Conservation (phyloP, 2,329 filamentous ascomycete species). For the Chaetothyriales sp. region DNA sequence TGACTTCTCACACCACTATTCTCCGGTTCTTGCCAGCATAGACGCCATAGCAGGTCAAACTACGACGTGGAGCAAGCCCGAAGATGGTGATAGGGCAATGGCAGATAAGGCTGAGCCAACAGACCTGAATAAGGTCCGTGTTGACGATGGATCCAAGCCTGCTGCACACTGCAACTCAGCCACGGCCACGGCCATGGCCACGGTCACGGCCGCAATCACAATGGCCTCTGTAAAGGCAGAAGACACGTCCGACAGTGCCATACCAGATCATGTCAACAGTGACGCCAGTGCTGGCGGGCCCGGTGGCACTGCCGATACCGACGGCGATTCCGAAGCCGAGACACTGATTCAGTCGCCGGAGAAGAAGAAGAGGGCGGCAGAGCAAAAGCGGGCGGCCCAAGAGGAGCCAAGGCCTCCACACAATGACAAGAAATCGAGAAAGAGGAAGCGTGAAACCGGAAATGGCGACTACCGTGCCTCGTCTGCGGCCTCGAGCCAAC, state of each 20-base stretch:
- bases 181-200: slow-evolving; percentile 1
- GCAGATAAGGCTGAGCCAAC: slow-evolving; percentile 5
- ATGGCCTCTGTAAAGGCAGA: slow-evolving; percentile 2
- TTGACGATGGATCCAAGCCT: background rate
- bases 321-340: slow-evolving; percentile 36
- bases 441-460: slow-evolving; percentile 16
- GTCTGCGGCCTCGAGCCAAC: slow-evolving; percentile 14
- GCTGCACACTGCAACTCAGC: slow-evolving; percentile 1
- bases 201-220: slow-evolving; percentile 1
- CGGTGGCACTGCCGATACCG: slow-evolving; percentile 15
- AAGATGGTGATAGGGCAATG: slow-evolving; percentile 11
- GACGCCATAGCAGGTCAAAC: background rate
- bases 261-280: background rate
- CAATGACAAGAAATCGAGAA: slow-evolving; percentile 13
- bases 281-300: slow-evolving; percentile 1
- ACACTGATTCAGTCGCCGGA: slow-evolving; percentile 37
- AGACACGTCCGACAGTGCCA: slow-evolving; percentile 1
- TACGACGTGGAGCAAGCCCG: background rate
- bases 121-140: slow-evolving; percentile 6
- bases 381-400: slow-evolving; percentile 4
- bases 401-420: slow-evolving; percentile 7
- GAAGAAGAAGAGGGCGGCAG: slow-evolving; percentile 29
- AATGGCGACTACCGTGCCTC: slow-evolving; percentile 5
- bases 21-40: background rate
- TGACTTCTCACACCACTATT: background rate